phyloP scores from a whole-genome alignment of 1,139 yeast species.

The Sugiyamaella neomexicana region DNA sequence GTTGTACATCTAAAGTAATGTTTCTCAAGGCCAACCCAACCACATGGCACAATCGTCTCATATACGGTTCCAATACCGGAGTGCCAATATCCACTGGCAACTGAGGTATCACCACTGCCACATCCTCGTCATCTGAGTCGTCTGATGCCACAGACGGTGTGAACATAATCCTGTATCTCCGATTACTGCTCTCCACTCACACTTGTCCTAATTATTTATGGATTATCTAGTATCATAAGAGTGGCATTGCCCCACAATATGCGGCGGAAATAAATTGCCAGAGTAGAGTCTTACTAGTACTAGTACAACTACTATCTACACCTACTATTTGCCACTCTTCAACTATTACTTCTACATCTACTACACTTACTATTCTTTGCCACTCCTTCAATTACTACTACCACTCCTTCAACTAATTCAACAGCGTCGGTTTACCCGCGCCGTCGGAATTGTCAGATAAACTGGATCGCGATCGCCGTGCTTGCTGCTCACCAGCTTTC shows the following conservation, averaged over 20 bases:
- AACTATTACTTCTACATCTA: no score
- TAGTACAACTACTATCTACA: no score
- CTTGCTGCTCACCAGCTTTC: constrained; percentile 2
- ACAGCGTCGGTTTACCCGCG: no score
- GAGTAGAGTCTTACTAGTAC: no score
- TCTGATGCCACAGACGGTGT: constrained; percentile 23
- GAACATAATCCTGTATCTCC: constrained; percentile 19
- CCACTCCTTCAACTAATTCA: no score
- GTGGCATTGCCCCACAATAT: no score
- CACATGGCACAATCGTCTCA: constrained; percentile 29
- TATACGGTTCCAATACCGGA: constrained; percentile 27
- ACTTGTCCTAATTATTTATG: no score
- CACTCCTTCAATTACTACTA: no score
- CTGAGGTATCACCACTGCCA: constrained; percentile 21
- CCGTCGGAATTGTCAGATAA: background rate
- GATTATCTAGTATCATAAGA: background rate
- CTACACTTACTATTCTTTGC: no score
- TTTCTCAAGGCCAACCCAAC: constrained; percentile 28
- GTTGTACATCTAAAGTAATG: constrained; percentile 19
- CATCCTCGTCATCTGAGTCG: constrained; percentile 21
- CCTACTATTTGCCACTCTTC: no score
- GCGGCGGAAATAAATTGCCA: no score
- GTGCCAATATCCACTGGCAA: constrained; percentile 24
- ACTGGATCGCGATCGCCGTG: constrained; percentile 1
- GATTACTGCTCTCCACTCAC: background rate